Conservation (phyloP, 2,329 filamentous ascomycete genomes). For the Cercospora citrullina region DNA sequence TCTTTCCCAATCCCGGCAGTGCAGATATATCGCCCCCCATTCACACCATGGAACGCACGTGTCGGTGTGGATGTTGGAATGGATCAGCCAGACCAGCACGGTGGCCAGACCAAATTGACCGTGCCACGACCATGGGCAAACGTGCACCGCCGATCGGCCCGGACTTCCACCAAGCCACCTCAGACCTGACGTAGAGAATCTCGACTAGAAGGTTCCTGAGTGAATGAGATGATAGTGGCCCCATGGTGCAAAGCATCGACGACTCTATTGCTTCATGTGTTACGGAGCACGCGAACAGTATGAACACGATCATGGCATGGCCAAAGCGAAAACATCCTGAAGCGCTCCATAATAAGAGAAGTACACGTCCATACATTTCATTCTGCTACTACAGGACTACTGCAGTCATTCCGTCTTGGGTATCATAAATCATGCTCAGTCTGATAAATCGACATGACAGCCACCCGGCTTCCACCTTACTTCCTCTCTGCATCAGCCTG, state of each 20-base stretch:
- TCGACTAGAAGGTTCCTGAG: background rate
- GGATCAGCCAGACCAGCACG: background rate
- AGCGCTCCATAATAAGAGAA: background rate
- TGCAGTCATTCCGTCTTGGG: background rate
- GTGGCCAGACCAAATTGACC: background rate
- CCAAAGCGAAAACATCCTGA: background rate
- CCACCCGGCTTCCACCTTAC: background rate
- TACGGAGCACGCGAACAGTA: background rate
- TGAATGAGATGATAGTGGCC: background rate
- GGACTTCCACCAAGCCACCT: background rate
- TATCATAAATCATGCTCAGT: constrained; percentile 3
- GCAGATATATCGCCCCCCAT: background rate
- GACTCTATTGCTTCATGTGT: background rate
- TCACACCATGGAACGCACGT: background rate
- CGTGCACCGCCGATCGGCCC: background rate
- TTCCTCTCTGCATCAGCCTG: constrained; percentile 45
- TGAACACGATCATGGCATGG: background rate
- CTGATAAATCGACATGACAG: background rate
- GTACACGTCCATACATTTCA: background rate
- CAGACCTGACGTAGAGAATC: background rate
- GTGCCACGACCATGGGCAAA: background rate
- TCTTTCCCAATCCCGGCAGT: background rate
- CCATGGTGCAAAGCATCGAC: background rate
- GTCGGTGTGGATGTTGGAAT: background rate
- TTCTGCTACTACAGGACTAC: background rate